Percentiles rank a stretch among this genome's conserved stretches.
Conservation (phyloP, 768 basidiomycete genomes). For the Tylopilus plumbeoviolaceoides region DNA sequence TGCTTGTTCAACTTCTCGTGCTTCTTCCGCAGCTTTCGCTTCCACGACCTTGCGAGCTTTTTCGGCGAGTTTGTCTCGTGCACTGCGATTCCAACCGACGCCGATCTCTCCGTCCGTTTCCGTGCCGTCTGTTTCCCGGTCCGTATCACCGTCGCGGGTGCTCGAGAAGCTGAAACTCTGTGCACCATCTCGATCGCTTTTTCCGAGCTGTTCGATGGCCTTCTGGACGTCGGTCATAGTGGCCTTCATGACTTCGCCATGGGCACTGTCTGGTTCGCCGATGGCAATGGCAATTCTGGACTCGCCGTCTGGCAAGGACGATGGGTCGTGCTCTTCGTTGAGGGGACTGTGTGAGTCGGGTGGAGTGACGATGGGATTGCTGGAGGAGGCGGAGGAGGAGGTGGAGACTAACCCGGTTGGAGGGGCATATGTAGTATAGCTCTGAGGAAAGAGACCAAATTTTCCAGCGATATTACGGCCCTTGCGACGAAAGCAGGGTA, state of each 20-base stretch:
- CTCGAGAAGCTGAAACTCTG: constrained; percentile 79
- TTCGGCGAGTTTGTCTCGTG: constrained; percentile 64
- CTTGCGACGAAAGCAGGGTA: constrained; percentile 37
- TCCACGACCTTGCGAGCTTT: constrained; percentile 62
- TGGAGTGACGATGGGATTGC: constrained; percentile 16
- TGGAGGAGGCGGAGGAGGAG: constrained; percentile 26
- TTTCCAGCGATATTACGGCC: constrained; percentile 80
- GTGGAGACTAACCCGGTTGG: constrained; percentile 33
- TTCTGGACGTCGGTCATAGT: constrained; percentile 89
- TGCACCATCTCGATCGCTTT: constrained; percentile 50
- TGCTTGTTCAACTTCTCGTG: constrained; percentile 50
- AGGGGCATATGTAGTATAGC: constrained; percentile 69
- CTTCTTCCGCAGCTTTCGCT: constrained; percentile 36
- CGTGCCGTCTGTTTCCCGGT: constrained; percentile 45
- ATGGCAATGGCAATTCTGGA: constrained; percentile 27
- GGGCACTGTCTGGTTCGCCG: constrained; percentile 19
- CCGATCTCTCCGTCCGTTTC: constrained; percentile 50
- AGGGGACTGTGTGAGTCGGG: constrained; percentile 40
- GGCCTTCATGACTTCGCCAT: constrained; percentile 71
- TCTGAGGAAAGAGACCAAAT: constrained; percentile 87
- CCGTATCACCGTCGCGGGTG: constrained; percentile 50
- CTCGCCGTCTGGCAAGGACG: constrained; percentile 27
- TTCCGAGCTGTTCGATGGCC: constrained; percentile 83
- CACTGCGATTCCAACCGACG: constrained; percentile 62
- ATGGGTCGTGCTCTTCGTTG: constrained; percentile 43